Percentiles rank a stretch among this genome's conserved stretches.
These are phyloP conservation scores for Filosporella fistucella DNA, from an alignment of 495 filamentous ascomycete genomes.

Conservation along the genomic window DNA sequence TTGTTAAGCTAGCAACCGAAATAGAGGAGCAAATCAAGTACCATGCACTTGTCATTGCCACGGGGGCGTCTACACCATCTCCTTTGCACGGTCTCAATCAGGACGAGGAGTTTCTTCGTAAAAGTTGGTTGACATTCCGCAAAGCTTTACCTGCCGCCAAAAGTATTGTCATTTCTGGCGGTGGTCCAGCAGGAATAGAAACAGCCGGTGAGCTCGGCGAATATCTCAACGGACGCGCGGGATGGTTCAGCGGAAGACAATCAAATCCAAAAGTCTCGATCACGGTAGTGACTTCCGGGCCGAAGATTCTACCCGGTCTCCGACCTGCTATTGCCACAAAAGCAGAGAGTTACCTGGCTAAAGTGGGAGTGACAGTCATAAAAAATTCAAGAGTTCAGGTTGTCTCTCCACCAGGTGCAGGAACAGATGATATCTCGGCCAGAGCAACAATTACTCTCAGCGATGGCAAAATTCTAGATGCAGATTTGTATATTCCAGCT, in stretches of 20 bases:
- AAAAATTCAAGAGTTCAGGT: constrained; percentile 22
- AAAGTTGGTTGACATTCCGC: constrained; percentile 33
- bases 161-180: constrained; percentile 58
- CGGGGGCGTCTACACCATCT: constrained; percentile 43
- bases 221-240: constrained; percentile 38
- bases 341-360: constrained; percentile 28
- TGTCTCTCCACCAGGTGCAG: constrained; percentile 17
- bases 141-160: constrained; percentile 39
- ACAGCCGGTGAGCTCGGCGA: constrained; percentile 54
- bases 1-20: constrained; percentile 24
- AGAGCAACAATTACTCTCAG: constrained; percentile 29
- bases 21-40: constrained; percentile 40
- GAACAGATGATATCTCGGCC: constrained; percentile 10
- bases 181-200: constrained; percentile 64
- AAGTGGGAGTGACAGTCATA: constrained; percentile 30
- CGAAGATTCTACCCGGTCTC: constrained; percentile 27
- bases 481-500: constrained; percentile 36
- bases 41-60: constrained; percentile 33
- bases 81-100: constrained; percentile 33
- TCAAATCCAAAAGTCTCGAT: constrained; percentile 31
- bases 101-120: constrained; percentile 18
- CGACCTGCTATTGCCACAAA: constrained; percentile 21
- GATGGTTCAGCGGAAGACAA: constrained; percentile 26
- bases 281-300: constrained; percentile 36
- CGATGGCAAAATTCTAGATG: constrained; percentile 23